These are phyloP conservation scores for Allantophomopsis lycopodina DNA, from an alignment of 2,329 filamentous ascomycete genomes.

Conservation along the genomic window DNA sequence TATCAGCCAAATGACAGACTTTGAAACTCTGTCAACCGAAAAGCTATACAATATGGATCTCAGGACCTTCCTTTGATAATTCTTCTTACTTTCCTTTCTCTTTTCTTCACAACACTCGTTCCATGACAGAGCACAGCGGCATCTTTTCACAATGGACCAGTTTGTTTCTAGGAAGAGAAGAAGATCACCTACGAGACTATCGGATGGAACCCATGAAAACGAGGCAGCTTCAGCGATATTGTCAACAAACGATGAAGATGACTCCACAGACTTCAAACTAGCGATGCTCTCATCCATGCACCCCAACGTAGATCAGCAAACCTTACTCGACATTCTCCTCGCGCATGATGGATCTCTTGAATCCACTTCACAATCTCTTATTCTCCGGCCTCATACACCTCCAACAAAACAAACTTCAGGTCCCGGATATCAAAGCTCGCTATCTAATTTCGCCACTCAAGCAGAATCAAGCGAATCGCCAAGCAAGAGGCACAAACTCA, in stretches of 20 bases:
- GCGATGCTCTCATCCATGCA: slow-evolving; percentile 71
- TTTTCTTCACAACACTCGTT: too few species aligned
- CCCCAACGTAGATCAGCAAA: slow-evolving; percentile 45
- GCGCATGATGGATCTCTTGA: slow-evolving; percentile 66
- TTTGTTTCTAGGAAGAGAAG: slow-evolving; percentile 42
- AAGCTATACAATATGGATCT: too few species aligned
- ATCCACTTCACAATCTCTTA: slow-evolving; percentile 43
- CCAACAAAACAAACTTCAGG: slow-evolving; percentile 15
- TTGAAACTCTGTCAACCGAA: too few species aligned
- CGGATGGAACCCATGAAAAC: not conserved
- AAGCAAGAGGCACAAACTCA: slow-evolving; percentile 30
- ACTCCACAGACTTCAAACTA: slow-evolving; percentile 82
- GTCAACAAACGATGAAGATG: slow-evolving; percentile 34
- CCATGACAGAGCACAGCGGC: too few species aligned
- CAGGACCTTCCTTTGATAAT: too few species aligned
- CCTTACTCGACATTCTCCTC: slow-evolving; percentile 66
- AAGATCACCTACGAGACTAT: slow-evolving; percentile 19
- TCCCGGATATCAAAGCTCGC: slow-evolving; percentile 45
- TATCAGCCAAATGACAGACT: too few species aligned
- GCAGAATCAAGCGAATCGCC: slow-evolving; percentile 5
- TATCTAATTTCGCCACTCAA: slow-evolving; percentile 33
- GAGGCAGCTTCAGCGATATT: not conserved
- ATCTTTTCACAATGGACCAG: slow-evolving; percentile 31
- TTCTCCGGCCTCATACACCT: slow-evolving; percentile 10
- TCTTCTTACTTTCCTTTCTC: too few species aligned